A percentile compares a stretch with the other conserved stretches of the same genome.
phyloP scores from a whole-genome alignment of 179 eudicot genomes.

The Beta macrorhiza region DNA sequence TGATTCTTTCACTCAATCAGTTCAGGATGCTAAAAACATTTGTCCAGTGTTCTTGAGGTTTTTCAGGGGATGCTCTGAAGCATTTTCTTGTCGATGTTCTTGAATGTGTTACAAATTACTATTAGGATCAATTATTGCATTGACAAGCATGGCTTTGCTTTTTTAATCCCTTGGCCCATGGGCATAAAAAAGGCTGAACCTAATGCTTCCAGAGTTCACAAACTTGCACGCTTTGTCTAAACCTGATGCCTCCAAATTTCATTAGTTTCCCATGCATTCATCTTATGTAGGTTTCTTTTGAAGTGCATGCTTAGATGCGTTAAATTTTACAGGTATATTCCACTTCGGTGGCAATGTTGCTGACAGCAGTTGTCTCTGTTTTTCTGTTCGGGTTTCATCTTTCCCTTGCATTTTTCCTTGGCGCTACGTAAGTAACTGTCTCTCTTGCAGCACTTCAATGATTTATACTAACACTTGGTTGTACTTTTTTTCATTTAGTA shows the following conservation, averaged over 20 bases:
- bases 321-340: slow-evolving; percentile 72
- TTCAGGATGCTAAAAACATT: neutral
- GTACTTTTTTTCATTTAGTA: too few relatives aligned
- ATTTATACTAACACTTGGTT: neutral
- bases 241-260: neutral
- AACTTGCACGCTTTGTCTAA: neutral
- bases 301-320: neutral
- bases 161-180: neutral
- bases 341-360: slow-evolving; percentile 96
- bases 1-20: neutral
- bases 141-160: neutral
- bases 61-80: neutral
- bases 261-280: neutral
- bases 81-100: neutral
- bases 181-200: neutral
- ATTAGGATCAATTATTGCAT: neutral
- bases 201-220: neutral
- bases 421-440: slow-evolving; percentile 70
- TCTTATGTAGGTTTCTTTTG: neutral
- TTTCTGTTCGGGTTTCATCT: slow-evolving; percentile 88
- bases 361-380: slow-evolving; percentile 92
- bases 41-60: neutral
- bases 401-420: slow-evolving; percentile 95
- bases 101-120: neutral
- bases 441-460: neutral